Evolutionary conservation across 495 filamentous ascomycete species (phyloP), one percentile per base, ranked within the genome.

Genomic region (Penicillium samsonianum): DNA sequence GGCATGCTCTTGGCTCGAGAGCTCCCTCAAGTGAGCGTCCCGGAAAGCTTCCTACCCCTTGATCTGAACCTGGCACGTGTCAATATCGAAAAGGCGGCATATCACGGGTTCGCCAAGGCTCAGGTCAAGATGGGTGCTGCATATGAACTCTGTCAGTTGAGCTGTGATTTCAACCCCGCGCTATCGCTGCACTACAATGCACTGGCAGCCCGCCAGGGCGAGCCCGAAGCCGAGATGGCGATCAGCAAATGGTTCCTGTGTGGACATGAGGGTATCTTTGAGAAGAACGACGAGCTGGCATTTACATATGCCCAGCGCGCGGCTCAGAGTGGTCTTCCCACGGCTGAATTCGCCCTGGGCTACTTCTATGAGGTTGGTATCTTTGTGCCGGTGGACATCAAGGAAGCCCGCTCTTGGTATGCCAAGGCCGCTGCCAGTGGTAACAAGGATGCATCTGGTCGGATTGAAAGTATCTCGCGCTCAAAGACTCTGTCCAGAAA

Each of bases 171-270:
- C 73, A 90, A 93, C 63, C 94, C 94, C 0, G 86, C 89, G 6
- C 76, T 96, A 49, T 97, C 93, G 5, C 73, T 98, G 56, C 94
- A 98, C 63, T 98, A 98, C 72, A 96, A 97, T 68, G 91, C 90
- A 52, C 81, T 98, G 40, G 95, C 94, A 19, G 88, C 94, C 4
- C 85, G 89, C 40, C 95, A 98, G 72, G 86, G 86, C 9, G 91
- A 97, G 63, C 75, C 90, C 0, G 94, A 98, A 65, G 94, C 93
- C 1, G 90, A 96, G 50, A 91, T 98, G 82, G 91, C 92, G 23
- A 93, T 98, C 57, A 97, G 92, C 67, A 95, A 97, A 73, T 98
- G 94, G 94, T 98, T 98, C 73, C 79, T 98, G 25, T 97, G 94
- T 65, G 94, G 94, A 8, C 90, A 92, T 60, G 92, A 98, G 67